phyloP scores from a whole-genome alignment of 768 basidiomycete species.

The Filobasidium floriforme region DNA sequence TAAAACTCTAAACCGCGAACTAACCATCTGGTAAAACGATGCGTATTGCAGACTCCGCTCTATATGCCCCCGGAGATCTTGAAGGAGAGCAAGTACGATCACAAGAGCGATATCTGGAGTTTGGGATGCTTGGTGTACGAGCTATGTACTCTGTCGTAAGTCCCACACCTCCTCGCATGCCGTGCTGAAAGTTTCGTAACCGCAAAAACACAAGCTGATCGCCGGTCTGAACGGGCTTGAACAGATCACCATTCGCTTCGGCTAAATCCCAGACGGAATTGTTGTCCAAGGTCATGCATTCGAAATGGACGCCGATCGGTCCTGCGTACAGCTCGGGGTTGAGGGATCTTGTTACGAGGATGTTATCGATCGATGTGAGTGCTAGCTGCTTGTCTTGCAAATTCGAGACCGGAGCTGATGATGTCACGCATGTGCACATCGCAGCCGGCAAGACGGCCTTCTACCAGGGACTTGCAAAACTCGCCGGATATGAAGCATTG shows the following conservation, averaged over 20 bases:
- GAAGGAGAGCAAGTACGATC: conserved; percentile 94
- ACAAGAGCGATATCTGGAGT: conserved; percentile 98
- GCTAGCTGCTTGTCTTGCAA: not conserved
- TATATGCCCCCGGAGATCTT: conserved; percentile 99
- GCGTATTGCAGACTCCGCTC: conserved; percentile 93
- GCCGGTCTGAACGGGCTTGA: no score
- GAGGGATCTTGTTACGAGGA: conserved; percentile 35
- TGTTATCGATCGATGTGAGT: conserved; percentile 41
- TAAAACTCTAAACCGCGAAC: not conserved
- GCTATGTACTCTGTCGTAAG: conserved; percentile 74
- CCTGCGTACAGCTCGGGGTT: conserved; percentile 38
- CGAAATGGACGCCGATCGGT: conserved; percentile 16
- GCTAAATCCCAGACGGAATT: conserved; percentile 41
- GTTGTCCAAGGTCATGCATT: conserved; percentile 38
- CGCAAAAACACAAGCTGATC: no score
- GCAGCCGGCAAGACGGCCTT: conserved; percentile 38
- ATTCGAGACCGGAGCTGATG: not conserved
- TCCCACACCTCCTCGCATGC: conserved; percentile 11
- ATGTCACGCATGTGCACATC: not conserved
- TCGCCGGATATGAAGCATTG: conserved; percentile 38
- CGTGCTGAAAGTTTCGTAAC: no score
- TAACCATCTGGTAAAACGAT: conserved; percentile 19
- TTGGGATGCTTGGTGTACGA: conserved; percentile 95
- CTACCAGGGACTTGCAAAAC: conserved; percentile 38
- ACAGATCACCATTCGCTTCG: conserved; percentile 41